A percentile compares a stretch with the other conserved stretches of the same genome.
phyloP scores from a whole-genome alignment of 805 yeast species.

The Yamadazyma endophytica region DNA sequence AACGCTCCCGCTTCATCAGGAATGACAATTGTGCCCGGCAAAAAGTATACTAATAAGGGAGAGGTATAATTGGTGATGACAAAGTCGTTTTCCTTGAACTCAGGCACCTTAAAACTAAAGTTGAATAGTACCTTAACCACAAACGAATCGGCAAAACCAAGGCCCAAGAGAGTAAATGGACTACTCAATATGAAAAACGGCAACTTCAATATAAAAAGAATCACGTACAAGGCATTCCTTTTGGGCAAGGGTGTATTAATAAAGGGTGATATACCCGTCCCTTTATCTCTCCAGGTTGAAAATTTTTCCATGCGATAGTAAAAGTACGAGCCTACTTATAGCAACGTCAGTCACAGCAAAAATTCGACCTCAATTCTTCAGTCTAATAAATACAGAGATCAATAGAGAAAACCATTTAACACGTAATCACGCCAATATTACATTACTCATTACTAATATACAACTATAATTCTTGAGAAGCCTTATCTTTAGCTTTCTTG shows the following conservation, averaged over 20 bases:
- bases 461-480: constrained; percentile 60
- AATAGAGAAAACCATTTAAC: neutral
- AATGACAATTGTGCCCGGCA: constrained; percentile 45
- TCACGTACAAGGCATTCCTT: constrained; percentile 1
- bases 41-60: constrained; percentile 8
- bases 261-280: constrained; percentile 92
- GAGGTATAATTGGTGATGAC: constrained; percentile 50
- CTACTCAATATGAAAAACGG: constrained; percentile 22
- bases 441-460: constrained; percentile 14
- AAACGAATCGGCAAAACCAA: constrained; percentile 17
- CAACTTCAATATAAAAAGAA: constrained; percentile 20
- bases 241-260: constrained; percentile 47
- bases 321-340: neutral
- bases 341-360: neutral
- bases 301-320: constrained; percentile 64
- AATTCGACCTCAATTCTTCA: neutral
- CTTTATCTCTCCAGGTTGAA: constrained; percentile 81
- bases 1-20: constrained; percentile 36
- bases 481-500: constrained; percentile 61
- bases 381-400: neutral
- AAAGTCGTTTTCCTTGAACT: constrained; percentile 44
- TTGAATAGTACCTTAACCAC: constrained; percentile 26
- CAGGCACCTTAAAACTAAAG: constrained; percentile 31
- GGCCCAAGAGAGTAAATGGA: constrained; percentile 13
- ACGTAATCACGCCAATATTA: neutral